Evolutionary conservation across 1,284 basidiomycete species (phyloP), one percentile per base, ranked within the genome.

Genomic region (Veloboletus limbatus): DNA sequence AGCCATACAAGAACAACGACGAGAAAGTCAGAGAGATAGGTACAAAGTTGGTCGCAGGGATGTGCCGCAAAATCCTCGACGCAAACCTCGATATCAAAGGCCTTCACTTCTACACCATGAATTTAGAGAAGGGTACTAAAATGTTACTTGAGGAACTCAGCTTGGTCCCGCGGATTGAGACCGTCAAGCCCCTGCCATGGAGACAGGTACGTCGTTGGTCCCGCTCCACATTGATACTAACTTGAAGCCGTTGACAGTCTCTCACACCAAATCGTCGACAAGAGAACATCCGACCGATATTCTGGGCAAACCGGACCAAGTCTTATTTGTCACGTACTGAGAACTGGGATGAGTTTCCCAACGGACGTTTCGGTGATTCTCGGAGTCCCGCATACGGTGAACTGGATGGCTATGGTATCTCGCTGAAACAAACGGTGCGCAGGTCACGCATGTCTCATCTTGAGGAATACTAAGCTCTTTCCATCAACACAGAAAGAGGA

Each of bases 321-420:
- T 96, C 92, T 4, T 96, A 96, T 66, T 74, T 96, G 33, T 90
- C 90, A 13, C 85, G 94, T 42, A 96, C 92, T 18, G 90, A 92
- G 65, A 90, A 94, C 62, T 99, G 96, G 96, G 96, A 99, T 68
- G 97, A 99, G 69, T 99, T 96, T 68, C 96, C 96, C 37, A 99
- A 99, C 67, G 97, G 96, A 55, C 89, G 96, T 54, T 99, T 97
- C 63, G 97, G 96, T 58, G 96, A 99, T 69, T 88, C 95, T 11
- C 82, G 96, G 50, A 92, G 88, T 76, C 96, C 96, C 18, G 97
- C 97, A 3, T 99, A 97, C 59, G 96, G 96, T 61, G 97, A 99
- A 69, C 75, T 98, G 47, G 96, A 99, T 62, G 95, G 94, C 4
- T 98, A 96, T 66, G 92, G 92, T 45, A 81, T 93, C 40, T 87